Base-by-base conservation (phyloP, 768 basidiomycete genomes). In the Boletus insuetus region DNA sequence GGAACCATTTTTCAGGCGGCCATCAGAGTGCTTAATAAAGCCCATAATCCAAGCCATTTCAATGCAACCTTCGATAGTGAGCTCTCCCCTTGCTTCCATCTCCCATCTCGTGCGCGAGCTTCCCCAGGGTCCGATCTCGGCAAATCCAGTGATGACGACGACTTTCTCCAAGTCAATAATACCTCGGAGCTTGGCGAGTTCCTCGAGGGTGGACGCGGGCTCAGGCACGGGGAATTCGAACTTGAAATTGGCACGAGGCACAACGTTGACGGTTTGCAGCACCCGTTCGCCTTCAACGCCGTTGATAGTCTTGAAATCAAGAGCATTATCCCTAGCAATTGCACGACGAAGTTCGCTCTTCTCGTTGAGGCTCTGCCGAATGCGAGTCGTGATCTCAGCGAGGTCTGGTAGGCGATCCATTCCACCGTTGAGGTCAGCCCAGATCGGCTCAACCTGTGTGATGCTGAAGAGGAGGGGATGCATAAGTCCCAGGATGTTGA, bases 41-140 rank as follows among this genome's bases (percentile, higher is more conserved):
- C 97, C 96, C 92, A 95, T 98, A 74, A 98, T 87, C 95, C 96
- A 99, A 3, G 96, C 95, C 91, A 99, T 96, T 77, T 99, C 97
- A 66, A 99, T 97, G 66, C 92, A 93, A 19, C 97, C 97, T 71
- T 97, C 89, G 63, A 98, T 95, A 2, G 95, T 94, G 73, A 98
- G 89, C 67, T 96, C 87, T n/a, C 97, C 96, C 44, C 85, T 82
- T 44, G 94, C 95, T 70, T 99, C 97, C 94, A 99, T 98, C 77
- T 99, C 97, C 97, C 97, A 99, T 55, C 97, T 85, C 3, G 97
- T 99, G 55, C 97, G 86, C 16, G 96, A 90, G 67, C 92, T 94
- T 61, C 97, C 97, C 95, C 96, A 99, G 13, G 97, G 97, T 3
- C 97, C 90, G 48, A 98, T 93, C 72, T 99, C 97, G 32, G 90